Evolutionary conservation across 352 stramenopile species (phyloP), one percentile per base, ranked within the genome.

Genomic region (Phytophthora podocarpi): DNA sequence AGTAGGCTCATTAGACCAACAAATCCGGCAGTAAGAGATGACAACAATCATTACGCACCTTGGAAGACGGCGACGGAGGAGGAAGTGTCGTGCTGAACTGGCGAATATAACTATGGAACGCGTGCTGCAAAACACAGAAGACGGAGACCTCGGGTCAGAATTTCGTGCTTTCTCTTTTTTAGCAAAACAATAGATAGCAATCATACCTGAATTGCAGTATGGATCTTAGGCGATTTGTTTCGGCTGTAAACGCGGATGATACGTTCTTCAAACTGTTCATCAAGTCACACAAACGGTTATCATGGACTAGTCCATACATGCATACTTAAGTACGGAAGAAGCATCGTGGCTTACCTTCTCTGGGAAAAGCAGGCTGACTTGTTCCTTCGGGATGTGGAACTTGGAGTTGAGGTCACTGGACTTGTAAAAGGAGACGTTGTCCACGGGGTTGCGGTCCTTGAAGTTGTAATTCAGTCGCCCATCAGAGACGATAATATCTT

Each of bases 391-490:
- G 36, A 91, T 93, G 66, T 89, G 76, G 56, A 95, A 93, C n/a
- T 71, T 87, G 5, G 21, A 61, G 43, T 76, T 69, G 9, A 86
- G 48, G 27, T 92, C 75, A 49, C 75, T 84, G 30, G 84, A 91
- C 27, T 72, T 78, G 70, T 93, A 96, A 62, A 96, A 96, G 23
- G 76, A 73, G 15, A 94, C 81, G 34, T 88, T 80, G 50, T 95
- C 85, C 45, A 97, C 80, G 5, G 89, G 89, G 53, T 96, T 96
- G 28, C 73, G 78, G 58, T 93, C 82, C 16, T 83, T 74, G 12
- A 90, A 72, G 47, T 95, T 95, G 74, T 96, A 95, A 64, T 96
- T 93, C 23, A 97, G 70, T 11, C 79, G 62, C 2, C 78, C 81
- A 67, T 94, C 82, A 5, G 78, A 78, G 2, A 95, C 76, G 36